Evolutionary conservation across 108 stramenopile genomes (phyloP), one percentile per base, ranked within the genome.

Genomic region (Discostella stelligeroides): DNA sequence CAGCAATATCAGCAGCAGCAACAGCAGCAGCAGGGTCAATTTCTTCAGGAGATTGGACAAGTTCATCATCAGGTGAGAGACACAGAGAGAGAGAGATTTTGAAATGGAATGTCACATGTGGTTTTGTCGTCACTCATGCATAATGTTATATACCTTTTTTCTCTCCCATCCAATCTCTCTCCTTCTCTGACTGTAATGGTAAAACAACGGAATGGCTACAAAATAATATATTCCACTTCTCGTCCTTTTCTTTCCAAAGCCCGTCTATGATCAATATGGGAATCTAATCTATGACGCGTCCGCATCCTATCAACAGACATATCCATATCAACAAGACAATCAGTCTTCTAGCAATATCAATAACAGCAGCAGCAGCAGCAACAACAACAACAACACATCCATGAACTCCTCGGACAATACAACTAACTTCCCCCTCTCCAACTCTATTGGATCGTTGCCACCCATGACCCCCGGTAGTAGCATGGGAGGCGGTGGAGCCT

Each of bases 381-480:
- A 64, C 60, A 65, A 66, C 55, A 48, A 43, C 24, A 46, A 8
- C 28, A 65, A 38, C 56, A 11, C 58, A 75, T 73, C 48, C 59
- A 42, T 29, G 67, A 29, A 30, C 25, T 46, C 75, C 43, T n/a
- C 13, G 13, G 43, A n/a, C 15, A 34, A 34, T 34, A 3, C 34
- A 34, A 34, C n/a, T n/a, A n/a, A 34, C 10, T 38, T 76, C 14
- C 39, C 74, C 29, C n/a, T 69, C 18, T 72, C 72, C 81, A 73
- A 82, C 58, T 82, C 81, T 37, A 82, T 82, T 37, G 81, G 76
- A 27, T 68, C 81, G 23, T 76, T 82, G 42, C 58, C 76, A 28
- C 76, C 81, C 34, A 60, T 68, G 25, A 60, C 41, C 21, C 75
- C 53, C 46, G 46, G 69, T 18, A 48, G 63, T 18, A 48, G 63